Conservation (phyloP, 2,329 filamentous ascomycete species). For the Penicillium sp. region DNA sequence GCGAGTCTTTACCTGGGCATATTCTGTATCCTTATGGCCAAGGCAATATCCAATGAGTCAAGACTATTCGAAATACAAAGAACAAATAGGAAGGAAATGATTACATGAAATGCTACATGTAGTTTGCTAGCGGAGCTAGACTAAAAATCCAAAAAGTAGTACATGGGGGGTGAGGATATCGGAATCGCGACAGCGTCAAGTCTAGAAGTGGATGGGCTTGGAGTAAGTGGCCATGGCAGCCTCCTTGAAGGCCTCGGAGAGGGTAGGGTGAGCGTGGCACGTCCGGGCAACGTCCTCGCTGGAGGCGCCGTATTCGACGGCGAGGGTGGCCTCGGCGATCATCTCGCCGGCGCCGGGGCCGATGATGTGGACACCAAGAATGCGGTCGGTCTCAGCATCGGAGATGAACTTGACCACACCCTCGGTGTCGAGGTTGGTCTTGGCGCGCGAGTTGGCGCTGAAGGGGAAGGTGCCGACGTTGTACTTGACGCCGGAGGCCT, state of each 20-base stretch:
- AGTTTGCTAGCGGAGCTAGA: slow-evolving; percentile 37
- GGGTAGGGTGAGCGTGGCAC: slow-evolving; percentile 92
- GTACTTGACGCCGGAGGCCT: slow-evolving; percentile 86
- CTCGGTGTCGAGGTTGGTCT: slow-evolving; percentile 96
- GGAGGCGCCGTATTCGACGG: slow-evolving; percentile 92
- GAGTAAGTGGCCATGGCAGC: slow-evolving; percentile 96
- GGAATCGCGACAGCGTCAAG: slow-evolving; percentile 16
- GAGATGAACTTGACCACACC: slow-evolving; percentile 96
- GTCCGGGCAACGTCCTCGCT: slow-evolving; percentile 93
- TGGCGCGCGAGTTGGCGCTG: slow-evolving; percentile 95
- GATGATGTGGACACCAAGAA: slow-evolving; percentile 94
- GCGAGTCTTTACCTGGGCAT: no score
- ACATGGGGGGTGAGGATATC: slow-evolving; percentile 25
- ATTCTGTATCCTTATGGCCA: no score
- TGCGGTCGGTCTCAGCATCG: slow-evolving; percentile 92
- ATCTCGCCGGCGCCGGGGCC: slow-evolving; percentile 96
- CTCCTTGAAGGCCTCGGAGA: slow-evolving; percentile 98
- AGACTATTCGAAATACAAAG: no score
- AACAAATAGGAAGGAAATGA: slow-evolving; percentile 25
- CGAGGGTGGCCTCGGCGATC: slow-evolving; percentile 95
- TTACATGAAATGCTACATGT: slow-evolving; percentile 40
- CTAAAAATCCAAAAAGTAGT: slow-evolving; percentile 31
- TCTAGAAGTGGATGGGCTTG: slow-evolving; percentile 92
- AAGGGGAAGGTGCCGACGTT: slow-evolving; percentile 93
- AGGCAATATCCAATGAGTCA: no score